Base-by-base conservation (phyloP, 352 stramenopile species). In the Globisporangium rhizosaccharum region DNA sequence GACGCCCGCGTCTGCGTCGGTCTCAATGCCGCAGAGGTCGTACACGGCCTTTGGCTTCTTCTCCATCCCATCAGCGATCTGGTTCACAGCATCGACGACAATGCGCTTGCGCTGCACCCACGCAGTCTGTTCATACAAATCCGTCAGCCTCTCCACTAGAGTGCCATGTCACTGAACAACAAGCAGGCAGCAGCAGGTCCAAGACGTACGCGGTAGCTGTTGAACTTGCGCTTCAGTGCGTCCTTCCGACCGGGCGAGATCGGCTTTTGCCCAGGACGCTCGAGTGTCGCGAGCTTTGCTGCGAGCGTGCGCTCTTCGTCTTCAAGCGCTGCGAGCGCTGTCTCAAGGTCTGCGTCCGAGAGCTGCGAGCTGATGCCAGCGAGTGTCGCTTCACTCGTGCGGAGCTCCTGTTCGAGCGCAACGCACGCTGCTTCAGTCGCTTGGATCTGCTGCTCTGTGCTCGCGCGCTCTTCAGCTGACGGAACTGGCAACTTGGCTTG, bases 11-110 rank as follows among this genome's bases (percentile, higher is more conserved):
- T 88, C 80, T 15, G 68, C 80, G 62, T 92, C 83, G 17, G 83
- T 88, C 66, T 92, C 83, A 36, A 92, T 59, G 20, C 70, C 76
- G 17, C 76, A 68, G 20, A 90, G 55, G 0, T 80, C 70, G 57
- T 86, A 61, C 57, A 93, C 76, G 12, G 66, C 74, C 51, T 87
- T 87, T 4, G 71, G 61, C 41, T 90, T 91, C 63, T 93, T 93
- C 66, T 93, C 84, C 81, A 90, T 91, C 30, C 84, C 80, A 33
- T 93, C 84, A 0, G 84, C 77, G 42, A 91, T 79, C 67, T 89
- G 77, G 60, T 93, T 84, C 20, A 93, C 62, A 12, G 76, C 81
- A 25, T 93, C 83, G 68, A 84, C 88, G 11, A 73, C 79, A 56
- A 93, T 88, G 12, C 83, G 79, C 61, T 93, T 93, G 36, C 83